These are phyloP conservation scores for Amylostereum chailletii DNA, from an alignment of 1,284 basidiomycete genomes.

Conservation along the genomic window DNA sequence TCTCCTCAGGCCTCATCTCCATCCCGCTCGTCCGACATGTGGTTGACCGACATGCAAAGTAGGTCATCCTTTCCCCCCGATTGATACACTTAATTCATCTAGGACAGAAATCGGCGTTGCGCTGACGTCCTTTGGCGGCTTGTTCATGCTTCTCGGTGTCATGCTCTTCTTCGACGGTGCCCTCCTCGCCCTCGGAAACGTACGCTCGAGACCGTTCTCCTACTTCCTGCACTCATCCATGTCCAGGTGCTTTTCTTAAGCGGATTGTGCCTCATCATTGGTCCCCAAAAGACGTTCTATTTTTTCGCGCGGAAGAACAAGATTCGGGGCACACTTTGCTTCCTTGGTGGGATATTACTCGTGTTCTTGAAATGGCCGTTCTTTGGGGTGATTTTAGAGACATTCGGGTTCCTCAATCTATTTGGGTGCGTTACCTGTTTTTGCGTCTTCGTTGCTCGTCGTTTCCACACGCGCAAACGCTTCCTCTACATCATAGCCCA, in stretches of 20 bases:
- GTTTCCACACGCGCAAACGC: neutral
- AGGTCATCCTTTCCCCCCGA: slow-evolving; percentile 11
- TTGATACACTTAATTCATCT: neutral
- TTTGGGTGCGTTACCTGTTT: slow-evolving; percentile 73
- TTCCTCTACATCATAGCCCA: slow-evolving; percentile 7
- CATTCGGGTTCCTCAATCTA: slow-evolving; percentile 92
- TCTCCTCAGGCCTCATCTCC: too few relatives aligned
- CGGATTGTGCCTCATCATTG: slow-evolving; percentile 90
- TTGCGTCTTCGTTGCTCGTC: neutral
- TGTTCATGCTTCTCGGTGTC: slow-evolving; percentile 95
- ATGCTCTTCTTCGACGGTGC: slow-evolving; percentile 97
- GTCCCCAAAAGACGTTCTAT: slow-evolving; percentile 93
- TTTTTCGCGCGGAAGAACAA: slow-evolving; percentile 98
- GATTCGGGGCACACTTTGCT: slow-evolving; percentile 87
- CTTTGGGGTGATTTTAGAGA: slow-evolving; percentile 89
- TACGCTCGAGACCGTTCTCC: slow-evolving; percentile 27
- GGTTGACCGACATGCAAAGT: slow-evolving; percentile 68
- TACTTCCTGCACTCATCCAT: neutral
- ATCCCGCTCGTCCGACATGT: slow-evolving; percentile 32
- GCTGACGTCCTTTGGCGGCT: slow-evolving; percentile 91
- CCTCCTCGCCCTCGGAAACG: slow-evolving; percentile 94
- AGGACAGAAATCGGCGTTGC: slow-evolving; percentile 87
- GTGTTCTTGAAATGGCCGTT: slow-evolving; percentile 93
- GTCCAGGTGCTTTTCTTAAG: slow-evolving; percentile 83
- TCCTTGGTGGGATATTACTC: slow-evolving; percentile 81